These are phyloP conservation scores for Calocybe cyanea DNA, from an alignment of 768 basidiomycete genomes.

Conservation along the genomic window DNA sequence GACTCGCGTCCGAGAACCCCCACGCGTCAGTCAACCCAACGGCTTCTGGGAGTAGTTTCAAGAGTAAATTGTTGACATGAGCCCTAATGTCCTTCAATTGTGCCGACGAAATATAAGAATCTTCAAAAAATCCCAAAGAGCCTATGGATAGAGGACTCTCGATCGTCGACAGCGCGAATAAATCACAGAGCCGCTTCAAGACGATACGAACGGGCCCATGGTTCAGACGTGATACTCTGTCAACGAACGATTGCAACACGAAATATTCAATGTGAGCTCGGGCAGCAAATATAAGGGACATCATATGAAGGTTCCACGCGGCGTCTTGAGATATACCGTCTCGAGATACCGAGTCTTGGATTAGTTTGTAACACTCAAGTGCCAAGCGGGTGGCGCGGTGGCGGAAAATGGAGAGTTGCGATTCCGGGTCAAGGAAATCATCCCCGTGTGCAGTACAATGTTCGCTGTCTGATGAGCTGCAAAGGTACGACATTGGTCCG, in stretches of 20 bases:
- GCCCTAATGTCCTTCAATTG: constrained; percentile 14
- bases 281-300: constrained; percentile 19
- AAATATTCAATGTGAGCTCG: constrained; percentile 21
- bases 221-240: constrained; percentile 7
- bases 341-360: constrained; percentile 8
- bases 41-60: constrained; percentile 18
- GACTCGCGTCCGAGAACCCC: constrained; percentile 23
- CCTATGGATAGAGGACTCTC: constrained; percentile 19
- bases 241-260: constrained; percentile 19
- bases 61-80: constrained; percentile 10
- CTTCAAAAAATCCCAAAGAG: constrained; percentile 20
- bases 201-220: constrained; percentile 8
- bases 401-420: constrained; percentile 17
- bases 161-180: constrained; percentile 22
- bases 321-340: constrained; percentile 9
- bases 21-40: constrained; percentile 22
- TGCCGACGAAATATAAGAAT: constrained; percentile 14
- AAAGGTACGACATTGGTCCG: constrained; percentile 11
- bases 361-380: constrained; percentile 11
- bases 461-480: not conserved
- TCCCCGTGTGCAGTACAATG: constrained; percentile 1
- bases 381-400: constrained; percentile 20
- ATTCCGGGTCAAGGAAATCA: constrained; percentile 14
- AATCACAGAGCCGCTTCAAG: constrained; percentile 16
- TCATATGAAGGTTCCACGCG: constrained; percentile 25